These are phyloP conservation scores for Abelmoschus esculentus DNA, from an alignment of 345 rosid species.

Conservation along the genomic window DNA sequence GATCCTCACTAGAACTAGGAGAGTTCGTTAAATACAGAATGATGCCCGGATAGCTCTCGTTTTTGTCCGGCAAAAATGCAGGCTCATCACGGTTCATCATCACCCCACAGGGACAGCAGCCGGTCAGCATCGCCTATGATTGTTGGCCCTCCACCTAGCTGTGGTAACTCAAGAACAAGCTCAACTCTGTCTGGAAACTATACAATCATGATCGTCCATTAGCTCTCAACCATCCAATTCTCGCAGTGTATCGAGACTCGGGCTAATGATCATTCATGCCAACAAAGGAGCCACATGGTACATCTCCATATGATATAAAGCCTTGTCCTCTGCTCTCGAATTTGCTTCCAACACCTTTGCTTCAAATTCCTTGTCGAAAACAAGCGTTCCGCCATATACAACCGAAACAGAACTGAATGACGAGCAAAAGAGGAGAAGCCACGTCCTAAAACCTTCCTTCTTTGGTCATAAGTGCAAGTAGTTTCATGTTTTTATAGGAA, in stretches of 20 bases:
- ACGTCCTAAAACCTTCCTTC: not conserved
- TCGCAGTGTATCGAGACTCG: not conserved
- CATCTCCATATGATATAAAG: constrained; percentile 83
- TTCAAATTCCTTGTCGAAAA: constrained; percentile 33
- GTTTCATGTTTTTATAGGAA: constrained; percentile 1
- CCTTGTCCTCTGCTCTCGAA: constrained; percentile 59
- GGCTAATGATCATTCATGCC: constrained; percentile 46
- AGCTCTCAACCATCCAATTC: too few species aligned
- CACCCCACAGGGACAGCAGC: too few species aligned
- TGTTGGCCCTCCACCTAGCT: too few species aligned
- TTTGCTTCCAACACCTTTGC: constrained; percentile 58
- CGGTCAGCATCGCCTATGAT: too few species aligned
- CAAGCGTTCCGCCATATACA: constrained; percentile 18
- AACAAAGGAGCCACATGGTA: constrained; percentile 57
- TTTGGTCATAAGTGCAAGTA: not conserved
- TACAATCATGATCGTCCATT: not conserved
- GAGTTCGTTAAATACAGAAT: too few species aligned
- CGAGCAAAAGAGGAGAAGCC: not conserved
- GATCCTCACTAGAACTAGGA: too few species aligned
- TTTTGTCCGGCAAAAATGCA: too few species aligned
- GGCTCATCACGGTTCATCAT: too few species aligned
- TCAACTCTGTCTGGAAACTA: not conserved
- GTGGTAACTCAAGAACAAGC: too few species aligned
- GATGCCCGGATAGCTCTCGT: too few species aligned
- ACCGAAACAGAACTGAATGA: not conserved